A percentile compares a stretch with the other conserved stretches of the same genome.
Evolutionary conservation across 495 filamentous ascomycete genomes (phyloP).

Genomic region (Neurospora sp.): DNA sequence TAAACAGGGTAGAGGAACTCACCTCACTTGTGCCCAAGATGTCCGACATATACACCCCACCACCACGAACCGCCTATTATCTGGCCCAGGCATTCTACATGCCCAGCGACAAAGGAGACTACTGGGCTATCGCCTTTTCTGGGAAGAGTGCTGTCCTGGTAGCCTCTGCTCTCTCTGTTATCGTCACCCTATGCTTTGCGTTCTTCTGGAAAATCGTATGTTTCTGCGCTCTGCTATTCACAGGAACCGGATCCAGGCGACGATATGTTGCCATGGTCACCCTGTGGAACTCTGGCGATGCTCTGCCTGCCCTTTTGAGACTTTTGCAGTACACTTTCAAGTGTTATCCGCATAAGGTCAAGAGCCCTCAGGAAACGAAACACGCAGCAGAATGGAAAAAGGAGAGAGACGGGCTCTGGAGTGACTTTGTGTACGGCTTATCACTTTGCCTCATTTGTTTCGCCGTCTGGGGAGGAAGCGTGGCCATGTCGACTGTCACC

Average conservation of each 20-base stretch:
- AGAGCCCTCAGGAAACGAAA: too few species aligned
- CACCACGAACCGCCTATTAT: not conserved
- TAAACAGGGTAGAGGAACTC: not conserved
- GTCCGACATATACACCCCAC: not conserved
- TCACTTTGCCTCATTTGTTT: not conserved
- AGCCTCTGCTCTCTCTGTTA: not conserved
- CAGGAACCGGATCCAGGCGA: too few species aligned
- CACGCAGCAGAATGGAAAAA: too few species aligned
- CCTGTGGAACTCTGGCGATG: too few species aligned
- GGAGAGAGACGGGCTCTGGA: too few species aligned
- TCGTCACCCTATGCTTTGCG: not conserved
- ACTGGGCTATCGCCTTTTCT: not conserved
- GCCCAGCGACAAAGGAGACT: not conserved
- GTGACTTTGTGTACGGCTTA: not conserved
- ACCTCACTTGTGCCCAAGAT: not conserved
- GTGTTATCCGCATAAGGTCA: too few species aligned
- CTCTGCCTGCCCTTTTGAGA: too few species aligned
- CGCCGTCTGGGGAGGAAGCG: not conserved
- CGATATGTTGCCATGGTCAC: too few species aligned
- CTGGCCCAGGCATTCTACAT: not conserved
- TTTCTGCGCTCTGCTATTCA: too few species aligned
- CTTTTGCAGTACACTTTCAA: too few species aligned
- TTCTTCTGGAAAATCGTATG: too few species aligned
- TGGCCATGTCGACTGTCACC: not conserved
- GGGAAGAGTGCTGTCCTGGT: not conserved